phyloP scores from a whole-genome alignment of 805 yeast genomes.

The Limtongozyma cylindracea region DNA sequence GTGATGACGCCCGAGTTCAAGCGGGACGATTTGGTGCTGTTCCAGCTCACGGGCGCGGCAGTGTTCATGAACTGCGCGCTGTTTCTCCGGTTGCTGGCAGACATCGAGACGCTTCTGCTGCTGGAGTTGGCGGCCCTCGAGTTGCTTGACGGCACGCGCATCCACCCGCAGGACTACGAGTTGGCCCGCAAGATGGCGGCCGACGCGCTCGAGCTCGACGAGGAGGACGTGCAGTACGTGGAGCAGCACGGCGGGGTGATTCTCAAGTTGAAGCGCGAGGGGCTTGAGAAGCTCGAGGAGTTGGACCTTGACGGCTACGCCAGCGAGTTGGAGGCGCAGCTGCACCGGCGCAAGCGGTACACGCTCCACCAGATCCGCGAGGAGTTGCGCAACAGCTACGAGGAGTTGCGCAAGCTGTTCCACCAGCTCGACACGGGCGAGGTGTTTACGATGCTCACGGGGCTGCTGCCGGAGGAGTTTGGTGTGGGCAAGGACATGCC shows the following conservation, averaged over 20 bases:
- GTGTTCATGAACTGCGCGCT: conserved; percentile 85
- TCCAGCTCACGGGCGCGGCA: conserved; percentile 51
- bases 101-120: too few species aligned
- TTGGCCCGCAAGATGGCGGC: conserved; percentile 94
- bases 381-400: conserved; percentile 72
- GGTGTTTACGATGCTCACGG: conserved; percentile 73
- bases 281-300: conserved; percentile 57
- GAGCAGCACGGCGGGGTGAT: conserved; percentile 71
- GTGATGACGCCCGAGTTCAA: conserved; percentile 27
- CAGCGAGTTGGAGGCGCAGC: conserved; percentile 53
- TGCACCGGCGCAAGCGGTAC: conserved; percentile 48
- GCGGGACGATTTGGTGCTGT: conserved; percentile 66
- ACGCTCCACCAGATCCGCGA: conserved; percentile 66
- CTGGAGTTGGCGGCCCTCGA: too few species aligned
- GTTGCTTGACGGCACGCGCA: conserved; percentile 78
- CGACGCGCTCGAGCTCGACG: conserved; percentile 89
- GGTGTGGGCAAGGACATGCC: conserved; percentile 51
- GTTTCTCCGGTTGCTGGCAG: conserved; percentile 46
- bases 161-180: conserved; percentile 95
- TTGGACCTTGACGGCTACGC: conserved; percentile 82
- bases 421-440: conserved; percentile 39
- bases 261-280: conserved; percentile 43
- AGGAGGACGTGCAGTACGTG: conserved; percentile 64
- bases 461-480: conserved; percentile 53
- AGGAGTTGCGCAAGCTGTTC: conserved; percentile 59